These are phyloP conservation scores for Xerocomellus chrysenteron DNA, from an alignment of 768 basidiomycete genomes.

Conservation along the genomic window DNA sequence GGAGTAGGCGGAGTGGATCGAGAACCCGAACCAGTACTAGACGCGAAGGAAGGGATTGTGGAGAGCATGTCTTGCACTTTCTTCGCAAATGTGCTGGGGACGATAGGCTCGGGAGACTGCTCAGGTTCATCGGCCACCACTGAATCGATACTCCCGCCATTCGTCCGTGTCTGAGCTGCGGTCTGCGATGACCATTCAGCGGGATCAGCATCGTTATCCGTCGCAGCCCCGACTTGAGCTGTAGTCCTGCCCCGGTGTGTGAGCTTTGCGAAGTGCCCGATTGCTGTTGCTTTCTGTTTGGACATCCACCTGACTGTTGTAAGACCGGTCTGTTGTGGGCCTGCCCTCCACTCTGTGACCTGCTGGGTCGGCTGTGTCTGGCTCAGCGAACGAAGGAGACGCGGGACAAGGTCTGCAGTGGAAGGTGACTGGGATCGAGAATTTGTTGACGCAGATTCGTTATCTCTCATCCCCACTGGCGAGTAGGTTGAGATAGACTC, in stretches of 20 bases:
- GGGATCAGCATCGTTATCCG: conserved; percentile 7
- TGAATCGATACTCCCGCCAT: conserved; percentile 4
- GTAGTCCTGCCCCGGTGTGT: conserved; percentile 10
- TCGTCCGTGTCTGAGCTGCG: conserved; percentile 1
- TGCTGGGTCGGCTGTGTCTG: conserved; percentile 20
- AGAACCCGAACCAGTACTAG: conserved; percentile 17
- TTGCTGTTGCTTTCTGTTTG: conserved; percentile 15
- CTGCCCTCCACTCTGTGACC: background rate
- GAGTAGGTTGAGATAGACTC: background rate
- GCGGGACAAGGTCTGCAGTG: conserved; percentile 3
- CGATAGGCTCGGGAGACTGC: conserved; percentile 36
- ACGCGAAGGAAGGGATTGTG: conserved; percentile 37
- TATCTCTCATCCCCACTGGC: conserved; percentile 5
- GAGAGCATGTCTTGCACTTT: conserved; percentile 54
- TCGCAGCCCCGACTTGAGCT: background rate
- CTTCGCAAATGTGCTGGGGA: conserved; percentile 41
- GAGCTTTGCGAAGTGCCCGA: conserved; percentile 18
- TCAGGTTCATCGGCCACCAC: conserved; percentile 7
- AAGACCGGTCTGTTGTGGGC: conserved; percentile 2
- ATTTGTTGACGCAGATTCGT: background rate
- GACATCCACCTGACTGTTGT: conserved; percentile 10
- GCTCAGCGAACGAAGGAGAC: conserved; percentile 20
- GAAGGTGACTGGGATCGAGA: background rate
- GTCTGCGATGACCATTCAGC: conserved; percentile 5
- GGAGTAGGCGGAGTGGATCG: conserved; percentile 12